Evolutionary conservation across 257 asterid genomes (phyloP).

Genomic region (Ligustrum vulgare): DNA sequence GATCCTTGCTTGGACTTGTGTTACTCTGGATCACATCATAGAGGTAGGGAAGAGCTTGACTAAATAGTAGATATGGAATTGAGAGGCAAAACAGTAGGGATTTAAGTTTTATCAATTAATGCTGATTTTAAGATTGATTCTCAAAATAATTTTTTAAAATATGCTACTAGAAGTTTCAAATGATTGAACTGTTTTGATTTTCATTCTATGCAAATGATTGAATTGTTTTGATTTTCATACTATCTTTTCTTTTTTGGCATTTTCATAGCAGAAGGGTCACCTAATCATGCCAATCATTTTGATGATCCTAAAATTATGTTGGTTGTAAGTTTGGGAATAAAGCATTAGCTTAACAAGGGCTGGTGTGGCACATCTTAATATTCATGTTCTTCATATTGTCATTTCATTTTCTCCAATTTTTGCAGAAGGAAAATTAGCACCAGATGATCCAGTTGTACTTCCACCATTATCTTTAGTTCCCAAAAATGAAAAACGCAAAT

Average conservation of each 20-base stretch:
- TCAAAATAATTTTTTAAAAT: neutral
- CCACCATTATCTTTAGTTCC: conserved; percentile 84
- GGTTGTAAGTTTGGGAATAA: neutral
- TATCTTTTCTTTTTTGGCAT: too few species aligned
- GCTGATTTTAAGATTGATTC: neutral
- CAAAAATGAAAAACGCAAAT: conserved; percentile 69
- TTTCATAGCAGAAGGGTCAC: neutral
- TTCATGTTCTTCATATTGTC: conserved; percentile 10
- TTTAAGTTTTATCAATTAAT: neutral
- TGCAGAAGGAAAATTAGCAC: conserved; percentile 88
- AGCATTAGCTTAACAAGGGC: conserved; percentile 1
- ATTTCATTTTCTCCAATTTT: conserved; percentile 4
- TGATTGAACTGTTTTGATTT: neutral
- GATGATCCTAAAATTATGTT: conserved; percentile 5
- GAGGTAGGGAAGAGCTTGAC: neutral
- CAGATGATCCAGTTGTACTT: conserved; percentile 86
- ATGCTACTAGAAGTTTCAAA: conserved; percentile 8
- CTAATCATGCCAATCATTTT: conserved; percentile 1
- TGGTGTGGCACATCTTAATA: neutral
- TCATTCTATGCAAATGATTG: too few species aligned
- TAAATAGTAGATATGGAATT: neutral
- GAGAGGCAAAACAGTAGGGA: neutral
- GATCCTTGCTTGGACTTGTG: too few species aligned
- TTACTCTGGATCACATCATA: too few species aligned
- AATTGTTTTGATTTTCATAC: too few species aligned